These are phyloP conservation scores for Hypholoma sublateritium DNA, from an alignment of 768 basidiomycete genomes.

Conservation along the genomic window DNA sequence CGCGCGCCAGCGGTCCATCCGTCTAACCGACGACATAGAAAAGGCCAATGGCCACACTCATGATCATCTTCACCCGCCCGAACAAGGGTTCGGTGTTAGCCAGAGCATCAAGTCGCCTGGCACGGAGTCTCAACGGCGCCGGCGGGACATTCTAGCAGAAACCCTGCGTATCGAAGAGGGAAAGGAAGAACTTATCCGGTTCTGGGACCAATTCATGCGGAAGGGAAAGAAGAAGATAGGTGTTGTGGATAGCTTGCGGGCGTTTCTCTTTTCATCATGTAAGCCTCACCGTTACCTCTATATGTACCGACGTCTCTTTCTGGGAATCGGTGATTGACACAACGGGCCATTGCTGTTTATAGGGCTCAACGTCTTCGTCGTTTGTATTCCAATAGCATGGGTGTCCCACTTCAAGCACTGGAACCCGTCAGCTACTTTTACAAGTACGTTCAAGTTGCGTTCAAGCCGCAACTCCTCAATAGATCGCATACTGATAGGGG, in stretches of 20 bases:
- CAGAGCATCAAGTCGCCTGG: constrained; percentile 11
- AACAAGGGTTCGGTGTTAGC: neutral
- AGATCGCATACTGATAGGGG: neutral
- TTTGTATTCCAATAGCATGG: constrained; percentile 65
- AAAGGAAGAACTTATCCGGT: constrained; percentile 26
- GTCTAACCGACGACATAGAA: constrained; percentile 17
- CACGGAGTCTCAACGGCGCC: constrained; percentile 14
- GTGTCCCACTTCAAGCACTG: constrained; percentile 49
- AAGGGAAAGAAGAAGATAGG: constrained; percentile 47
- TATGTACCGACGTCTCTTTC: neutral
- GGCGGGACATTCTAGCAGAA: constrained; percentile 14
- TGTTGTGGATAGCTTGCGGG: constrained; percentile 41
- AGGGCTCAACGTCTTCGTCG: constrained; percentile 61
- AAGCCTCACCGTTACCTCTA: neutral
- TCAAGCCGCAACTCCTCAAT: neutral
- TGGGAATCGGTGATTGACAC: neutral
- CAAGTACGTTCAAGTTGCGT: constrained; percentile 38
- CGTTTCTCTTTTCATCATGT: constrained; percentile 56
- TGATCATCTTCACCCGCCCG: neutral
- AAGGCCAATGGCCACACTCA: constrained; percentile 3
- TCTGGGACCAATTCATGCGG: constrained; percentile 46
- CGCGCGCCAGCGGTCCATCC: constrained; percentile 3
- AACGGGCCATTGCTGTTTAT: neutral
- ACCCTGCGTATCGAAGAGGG: constrained; percentile 16
- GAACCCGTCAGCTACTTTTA: constrained; percentile 39